Evolutionary conservation across 2,329 filamentous ascomycete species (phyloP), one percentile per base, ranked within the genome.

Genomic region (Pyrenophora graminea): DNA sequence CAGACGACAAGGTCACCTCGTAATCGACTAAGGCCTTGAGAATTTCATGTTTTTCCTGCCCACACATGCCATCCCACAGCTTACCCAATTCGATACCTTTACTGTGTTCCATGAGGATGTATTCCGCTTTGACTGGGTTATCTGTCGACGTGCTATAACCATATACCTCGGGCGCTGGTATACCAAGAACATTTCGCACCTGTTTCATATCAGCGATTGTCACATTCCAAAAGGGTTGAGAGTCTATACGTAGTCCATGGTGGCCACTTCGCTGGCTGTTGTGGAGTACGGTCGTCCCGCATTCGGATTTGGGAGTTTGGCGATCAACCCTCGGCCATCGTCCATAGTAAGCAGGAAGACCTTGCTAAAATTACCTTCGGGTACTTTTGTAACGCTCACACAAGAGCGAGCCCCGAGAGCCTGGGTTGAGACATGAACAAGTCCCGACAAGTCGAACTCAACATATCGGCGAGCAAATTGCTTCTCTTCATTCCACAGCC

Each of bases 331-430:
- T 55, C 43, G 52, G 38, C 60, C 62, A 68, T 67, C 62, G 68
- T 67, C 27, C 27, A 34, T 25, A 2, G 56, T 34, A 19, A 74
- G 53, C 4, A 69, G 47, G 40, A 76, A 72, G n/a, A 68, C 69
- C 48, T 75, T 75, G 58, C 70, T 75, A 53, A 65, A 75, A 30
- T 63, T 64, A 34, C 73, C 73, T 63, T 76, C 71, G 6, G 8
- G 6, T 25, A 25, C 4, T 8, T 25, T 25, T 25, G 8, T 7
- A 25, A 25, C 6, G 23, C 23, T 25, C 23, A 25, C 23, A 25
- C 23, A 25, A 25, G 23, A 25, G 23, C 23, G 23, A 25, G 23
- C 23, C 6, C 23, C 23, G 6, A 25, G 23, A 6, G 23, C 23
- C 8, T 25, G 23, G 2, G 6, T 25, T 25, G 23, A 25, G 23